phyloP scores from a whole-genome alignment of 2,329 filamentous ascomycete species.

The Penicillium psychrosexuale region DNA sequence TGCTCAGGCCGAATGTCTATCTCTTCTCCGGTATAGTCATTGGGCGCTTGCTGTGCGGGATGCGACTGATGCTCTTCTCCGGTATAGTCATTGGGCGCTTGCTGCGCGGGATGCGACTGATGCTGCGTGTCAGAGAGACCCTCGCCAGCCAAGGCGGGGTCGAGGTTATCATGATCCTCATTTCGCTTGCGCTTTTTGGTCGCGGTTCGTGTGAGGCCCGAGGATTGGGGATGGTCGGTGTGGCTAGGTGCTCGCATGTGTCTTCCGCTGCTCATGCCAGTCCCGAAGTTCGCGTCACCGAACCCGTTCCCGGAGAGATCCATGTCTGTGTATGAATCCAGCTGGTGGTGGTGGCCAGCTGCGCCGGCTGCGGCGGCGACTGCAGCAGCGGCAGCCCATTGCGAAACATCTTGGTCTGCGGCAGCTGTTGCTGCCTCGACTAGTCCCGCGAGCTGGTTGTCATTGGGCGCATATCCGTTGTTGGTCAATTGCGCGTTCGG shows the following conservation, averaged over 20 bases:
- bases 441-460: slow-evolving; percentile 46
- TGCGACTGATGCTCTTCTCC: slow-evolving; percentile 30
- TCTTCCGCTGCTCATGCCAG: slow-evolving; percentile 26
- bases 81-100: slow-evolving; percentile 28
- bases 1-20: slow-evolving; percentile 39
- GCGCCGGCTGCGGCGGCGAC: slow-evolving; percentile 49
- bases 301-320: slow-evolving; percentile 43
- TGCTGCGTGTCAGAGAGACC: slow-evolving; percentile 26
- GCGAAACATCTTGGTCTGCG: slow-evolving; percentile 39
- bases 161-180: slow-evolving; percentile 32
- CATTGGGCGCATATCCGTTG: slow-evolving; percentile 35
- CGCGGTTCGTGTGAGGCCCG: slow-evolving; percentile 32
- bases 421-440: slow-evolving; percentile 48
- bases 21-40: slow-evolving; percentile 30
- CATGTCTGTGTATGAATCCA: slow-evolving; percentile 42
- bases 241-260: slow-evolving; percentile 27
- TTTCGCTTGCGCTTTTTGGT: slow-evolving; percentile 44
- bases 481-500: slow-evolving; percentile 28
- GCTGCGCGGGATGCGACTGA: slow-evolving; percentile 24
- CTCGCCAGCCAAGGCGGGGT: slow-evolving; percentile 34
- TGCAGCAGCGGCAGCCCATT: slow-evolving; percentile 46
- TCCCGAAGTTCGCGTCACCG: slow-evolving; percentile 33
- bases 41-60: slow-evolving; percentile 23
- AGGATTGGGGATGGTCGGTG: slow-evolving; percentile 29
- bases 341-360: slow-evolving; percentile 40